Conservation (phyloP, 768 basidiomycete species). For the Kockovaella imperatae region DNA sequence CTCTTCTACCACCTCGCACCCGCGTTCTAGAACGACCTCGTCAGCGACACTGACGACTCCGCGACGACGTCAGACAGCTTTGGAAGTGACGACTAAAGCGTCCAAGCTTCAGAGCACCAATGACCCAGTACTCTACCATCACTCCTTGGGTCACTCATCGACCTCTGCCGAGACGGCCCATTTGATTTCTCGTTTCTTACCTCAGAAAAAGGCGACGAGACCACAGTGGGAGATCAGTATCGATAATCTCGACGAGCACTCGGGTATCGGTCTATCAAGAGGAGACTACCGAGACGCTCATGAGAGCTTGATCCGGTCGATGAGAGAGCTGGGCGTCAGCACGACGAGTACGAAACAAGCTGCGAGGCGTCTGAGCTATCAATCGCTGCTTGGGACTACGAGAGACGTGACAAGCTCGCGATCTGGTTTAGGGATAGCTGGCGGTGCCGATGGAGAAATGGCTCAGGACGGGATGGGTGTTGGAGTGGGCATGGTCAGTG, state of each 20-base stretch:
- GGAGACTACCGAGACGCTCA: constrained; percentile 35
- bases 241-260: not conserved
- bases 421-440: not conserved
- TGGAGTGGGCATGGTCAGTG: constrained; percentile 15
- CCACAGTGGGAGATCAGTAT: constrained; percentile 24
- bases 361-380: not conserved
- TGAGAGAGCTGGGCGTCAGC: constrained; percentile 15
- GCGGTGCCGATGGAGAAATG: not conserved
- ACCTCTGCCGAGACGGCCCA: constrained; percentile 32
- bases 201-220: constrained; percentile 14
- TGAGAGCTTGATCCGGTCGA: constrained; percentile 22
- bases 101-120: constrained; percentile 22
- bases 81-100: constrained; percentile 22
- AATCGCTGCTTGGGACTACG: not conserved
- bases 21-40: constrained; percentile 4
- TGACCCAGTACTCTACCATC: constrained; percentile 31
- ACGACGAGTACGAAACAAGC: not conserved
- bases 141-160: constrained; percentile 28
- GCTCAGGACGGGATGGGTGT: not conserved
- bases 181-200: constrained; percentile 35
- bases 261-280: constrained; percentile 20
- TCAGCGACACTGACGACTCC: not conserved
- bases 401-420: no score
- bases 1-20: not conserved
- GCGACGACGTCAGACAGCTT: constrained; percentile 25